Evolutionary conservation across 2,329 filamentous ascomycete genomes (phyloP).

Genomic region (Fusarium sp.): DNA sequence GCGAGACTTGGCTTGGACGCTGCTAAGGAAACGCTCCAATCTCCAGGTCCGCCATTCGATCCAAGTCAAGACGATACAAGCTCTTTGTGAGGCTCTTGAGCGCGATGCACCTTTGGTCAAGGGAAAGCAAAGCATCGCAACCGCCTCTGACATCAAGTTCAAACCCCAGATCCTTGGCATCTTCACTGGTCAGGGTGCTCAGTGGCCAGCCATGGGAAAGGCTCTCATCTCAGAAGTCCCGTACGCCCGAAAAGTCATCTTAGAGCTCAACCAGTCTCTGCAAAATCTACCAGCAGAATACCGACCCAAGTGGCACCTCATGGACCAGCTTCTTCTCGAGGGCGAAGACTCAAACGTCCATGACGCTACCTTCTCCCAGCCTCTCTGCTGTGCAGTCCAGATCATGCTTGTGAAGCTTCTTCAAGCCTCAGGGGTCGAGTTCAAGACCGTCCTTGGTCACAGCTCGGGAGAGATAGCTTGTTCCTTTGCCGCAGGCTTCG

Average conservation of each 20-base stretch:
- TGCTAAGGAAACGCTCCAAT: not conserved
- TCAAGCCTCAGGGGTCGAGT: conserved; percentile 46
- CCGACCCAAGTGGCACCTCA: conserved; percentile 41
- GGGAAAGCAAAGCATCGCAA: not conserved
- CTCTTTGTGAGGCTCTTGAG: conserved; percentile 11
- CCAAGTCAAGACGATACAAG: not conserved
- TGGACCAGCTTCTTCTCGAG: conserved; percentile 2
- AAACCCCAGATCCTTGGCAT: conserved; percentile 34
- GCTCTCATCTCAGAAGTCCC: conserved; percentile 32
- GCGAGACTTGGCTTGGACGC: not conserved
- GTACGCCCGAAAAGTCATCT: conserved; percentile 17
- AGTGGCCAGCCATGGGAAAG: conserved; percentile 50
- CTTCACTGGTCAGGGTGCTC: conserved; percentile 52
- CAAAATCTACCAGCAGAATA: conserved; percentile 30
- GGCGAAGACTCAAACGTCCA: conserved; percentile 4
- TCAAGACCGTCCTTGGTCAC: conserved; percentile 58
- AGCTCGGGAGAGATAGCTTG: conserved; percentile 64
- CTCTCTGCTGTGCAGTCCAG: conserved; percentile 48
- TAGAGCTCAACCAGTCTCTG: conserved; percentile 40
- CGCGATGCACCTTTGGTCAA: not conserved
- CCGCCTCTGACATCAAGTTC: not conserved
- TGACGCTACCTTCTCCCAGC: conserved; percentile 47
- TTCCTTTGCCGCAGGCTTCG: conserved; percentile 60
- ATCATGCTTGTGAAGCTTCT: conserved; percentile 46
- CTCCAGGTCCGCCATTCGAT: not conserved